A percentile compares a stretch with the other conserved stretches of the same genome.
These are phyloP conservation scores for Cercospora janseana DNA, from an alignment of 2,329 filamentous ascomycete genomes.

Conservation along the genomic window DNA sequence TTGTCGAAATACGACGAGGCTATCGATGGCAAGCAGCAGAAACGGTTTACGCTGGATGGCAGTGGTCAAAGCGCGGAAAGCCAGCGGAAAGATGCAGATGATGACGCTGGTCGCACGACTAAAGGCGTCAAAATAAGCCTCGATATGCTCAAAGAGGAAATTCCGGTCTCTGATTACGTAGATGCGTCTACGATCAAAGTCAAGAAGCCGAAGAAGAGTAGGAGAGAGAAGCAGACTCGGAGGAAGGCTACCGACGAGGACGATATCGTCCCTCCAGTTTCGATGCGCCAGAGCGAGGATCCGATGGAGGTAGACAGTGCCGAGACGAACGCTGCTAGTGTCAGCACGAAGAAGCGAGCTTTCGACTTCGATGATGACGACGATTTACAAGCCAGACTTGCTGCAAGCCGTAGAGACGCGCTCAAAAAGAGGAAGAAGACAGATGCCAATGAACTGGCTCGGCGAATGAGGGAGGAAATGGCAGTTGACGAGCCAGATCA, in stretches of 20 bases:
- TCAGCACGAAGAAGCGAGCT: conserved; percentile 59
- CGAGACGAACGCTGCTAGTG: conserved; percentile 32
- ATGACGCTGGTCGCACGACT: conserved; percentile 55
- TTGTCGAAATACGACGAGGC: conserved; percentile 94
- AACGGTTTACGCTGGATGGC: conserved; percentile 81
- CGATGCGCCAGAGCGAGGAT: conserved; percentile 34
- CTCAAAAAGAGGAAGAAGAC: conserved; percentile 89
- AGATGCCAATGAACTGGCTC: conserved; percentile 81
- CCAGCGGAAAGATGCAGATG: conserved; percentile 44
- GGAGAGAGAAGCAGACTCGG: conserved; percentile 69
- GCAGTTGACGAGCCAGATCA: conserved; percentile 60
- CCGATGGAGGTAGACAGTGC: conserved; percentile 72
- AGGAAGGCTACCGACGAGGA: conserved; percentile 63
- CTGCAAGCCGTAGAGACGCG: conserved; percentile 75
- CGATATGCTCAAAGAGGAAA: conserved; percentile 65
- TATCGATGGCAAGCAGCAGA: conserved; percentile 82
- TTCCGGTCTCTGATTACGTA: conserved; percentile 79
- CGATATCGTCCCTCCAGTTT: conserved; percentile 50
- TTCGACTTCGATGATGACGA: conserved; percentile 68
- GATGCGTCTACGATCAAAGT: conserved; percentile 85
- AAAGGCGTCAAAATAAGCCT: conserved; percentile 73
- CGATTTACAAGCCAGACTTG: conserved; percentile 81
- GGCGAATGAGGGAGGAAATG: conserved; percentile 68
- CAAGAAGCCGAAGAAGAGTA: conserved; percentile 84
- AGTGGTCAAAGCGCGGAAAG: conserved; percentile 68